Conservation (phyloP, 2,329 filamentous ascomycete species). For the Colletotrichum viniferum region DNA sequence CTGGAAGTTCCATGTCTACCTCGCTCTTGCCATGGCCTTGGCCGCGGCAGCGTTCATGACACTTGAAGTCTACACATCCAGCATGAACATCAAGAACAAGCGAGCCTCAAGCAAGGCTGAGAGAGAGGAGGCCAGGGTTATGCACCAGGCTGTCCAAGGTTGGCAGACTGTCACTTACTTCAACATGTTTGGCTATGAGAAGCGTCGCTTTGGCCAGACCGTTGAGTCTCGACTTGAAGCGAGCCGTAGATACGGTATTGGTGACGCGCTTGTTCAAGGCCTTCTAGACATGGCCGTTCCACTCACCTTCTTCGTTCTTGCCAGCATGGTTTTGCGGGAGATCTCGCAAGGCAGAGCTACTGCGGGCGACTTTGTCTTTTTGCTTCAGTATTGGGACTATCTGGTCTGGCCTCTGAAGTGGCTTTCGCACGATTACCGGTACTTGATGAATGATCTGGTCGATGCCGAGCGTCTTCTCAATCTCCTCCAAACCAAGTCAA, state of each 20-base stretch:
- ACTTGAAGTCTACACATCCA: conserved; percentile 35
- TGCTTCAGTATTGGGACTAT: conserved; percentile 67
- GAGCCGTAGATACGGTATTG: conserved; percentile 21
- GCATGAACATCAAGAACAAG: conserved; percentile 41
- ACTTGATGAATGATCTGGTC: conserved; percentile 51
- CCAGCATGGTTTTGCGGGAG: conserved; percentile 53
- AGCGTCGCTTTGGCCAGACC: conserved; percentile 27
- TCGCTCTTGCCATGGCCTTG: conserved; percentile 43
- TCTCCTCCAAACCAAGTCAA: conserved; percentile 62
- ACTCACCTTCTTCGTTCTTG: conserved; percentile 39
- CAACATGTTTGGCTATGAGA: conserved; percentile 37
- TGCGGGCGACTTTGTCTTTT: conserved; percentile 66
- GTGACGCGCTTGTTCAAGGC: conserved; percentile 26
- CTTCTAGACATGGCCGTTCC: conserved; percentile 45
- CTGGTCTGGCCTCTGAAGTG: conserved; percentile 43
- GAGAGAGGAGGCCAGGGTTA: conserved; percentile 54
- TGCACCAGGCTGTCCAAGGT: conserved; percentile 63
- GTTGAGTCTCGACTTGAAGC: conserved; percentile 29
- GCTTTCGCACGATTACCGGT: conserved; percentile 25
- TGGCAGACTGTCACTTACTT: conserved; percentile 62
- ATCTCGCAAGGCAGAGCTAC: conserved; percentile 52
- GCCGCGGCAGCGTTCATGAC: conserved; percentile 24
- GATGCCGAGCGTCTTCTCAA: conserved; percentile 67
- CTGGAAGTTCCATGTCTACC: conserved; percentile 65
- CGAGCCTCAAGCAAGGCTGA: conserved; percentile 41